phyloP scores from a whole-genome alignment of 306 rosid species.

The Vigna trinervia region DNA sequence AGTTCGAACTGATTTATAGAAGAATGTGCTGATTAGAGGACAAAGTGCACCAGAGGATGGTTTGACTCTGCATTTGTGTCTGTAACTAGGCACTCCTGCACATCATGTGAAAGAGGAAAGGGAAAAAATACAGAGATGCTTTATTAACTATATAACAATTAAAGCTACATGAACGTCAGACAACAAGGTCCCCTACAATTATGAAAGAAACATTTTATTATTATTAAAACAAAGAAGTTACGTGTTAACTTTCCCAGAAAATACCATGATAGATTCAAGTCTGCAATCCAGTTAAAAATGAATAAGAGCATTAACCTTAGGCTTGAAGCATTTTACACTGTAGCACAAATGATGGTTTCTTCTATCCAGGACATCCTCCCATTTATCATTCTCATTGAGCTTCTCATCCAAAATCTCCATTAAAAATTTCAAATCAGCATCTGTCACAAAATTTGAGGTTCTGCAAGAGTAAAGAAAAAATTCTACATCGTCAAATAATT shows the following conservation, averaged over 20 bases:
- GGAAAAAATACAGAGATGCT: neutral
- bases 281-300: slow-evolving; percentile 4
- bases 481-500: slow-evolving; percentile 41
- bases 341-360: slow-evolving; percentile 63
- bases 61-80: slow-evolving; percentile 31
- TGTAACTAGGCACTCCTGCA: neutral
- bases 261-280: slow-evolving; percentile 28
- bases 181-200: neutral
- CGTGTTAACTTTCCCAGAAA: slow-evolving; percentile 15
- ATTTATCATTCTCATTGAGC: slow-evolving; percentile 56
- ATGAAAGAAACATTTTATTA: slow-evolving; percentile 24
- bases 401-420: slow-evolving; percentile 69
- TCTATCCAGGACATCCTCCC: slow-evolving; percentile 83
- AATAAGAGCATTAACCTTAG: slow-evolving; percentile 64
- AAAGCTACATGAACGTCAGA: slow-evolving; percentile 30
- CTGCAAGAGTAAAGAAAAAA: slow-evolving; percentile 60
- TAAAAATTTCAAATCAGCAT: slow-evolving; percentile 75
- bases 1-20: slow-evolving; percentile 8
- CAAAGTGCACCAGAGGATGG: slow-evolving; percentile 4
- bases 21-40: slow-evolving; percentile 10
- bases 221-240: slow-evolving; percentile 15
- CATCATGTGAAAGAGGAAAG: slow-evolving; percentile 22
- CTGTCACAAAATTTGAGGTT: slow-evolving; percentile 60
- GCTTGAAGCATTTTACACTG: slow-evolving; percentile 82
- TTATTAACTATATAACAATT: slow-evolving; percentile 31